A percentile compares a stretch with the other conserved stretches of the same genome.
Conservation (phyloP, 345 rosid species). For the Brassica rapa region DNA sequence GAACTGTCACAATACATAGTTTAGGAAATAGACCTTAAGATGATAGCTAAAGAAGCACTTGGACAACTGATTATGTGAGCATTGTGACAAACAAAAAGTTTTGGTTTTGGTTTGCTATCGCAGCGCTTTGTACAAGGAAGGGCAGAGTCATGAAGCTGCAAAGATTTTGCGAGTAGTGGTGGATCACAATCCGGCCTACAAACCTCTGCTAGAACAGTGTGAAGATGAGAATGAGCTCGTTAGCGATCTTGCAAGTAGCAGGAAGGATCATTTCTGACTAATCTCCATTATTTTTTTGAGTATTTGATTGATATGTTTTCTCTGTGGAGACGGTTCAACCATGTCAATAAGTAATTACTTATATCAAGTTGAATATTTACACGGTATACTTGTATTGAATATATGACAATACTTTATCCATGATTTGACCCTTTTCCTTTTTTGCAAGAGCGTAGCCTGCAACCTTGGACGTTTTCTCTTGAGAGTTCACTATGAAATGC, state of each 20-base stretch:
- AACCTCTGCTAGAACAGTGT: slow-evolving; percentile 52
- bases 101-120: neutral
- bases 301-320: neutral
- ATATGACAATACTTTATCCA: neutral
- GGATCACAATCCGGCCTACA: slow-evolving; percentile 57
- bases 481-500: no score
- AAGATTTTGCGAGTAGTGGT: slow-evolving; percentile 58
- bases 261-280: slow-evolving; percentile 35
- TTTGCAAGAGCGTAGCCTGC: neutral
- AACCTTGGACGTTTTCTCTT: neutral
- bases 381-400: neutral
- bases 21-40: neutral
- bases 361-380: neutral
- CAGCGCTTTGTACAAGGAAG: slow-evolving; percentile 63
- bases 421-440: neutral
- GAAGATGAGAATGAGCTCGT: slow-evolving; percentile 51
- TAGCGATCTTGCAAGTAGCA: slow-evolving; percentile 30
- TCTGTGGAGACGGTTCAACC: neutral
- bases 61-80: neutral
- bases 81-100: neutral
- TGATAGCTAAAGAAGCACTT: neutral
- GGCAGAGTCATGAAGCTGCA: slow-evolving; percentile 73
- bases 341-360: neutral
- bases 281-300: neutral
- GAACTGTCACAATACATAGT: neutral